These are phyloP conservation scores for Chaetomiaceae sp. DNA, from an alignment of 2,329 filamentous ascomycete genomes.

Conservation along the genomic window DNA sequence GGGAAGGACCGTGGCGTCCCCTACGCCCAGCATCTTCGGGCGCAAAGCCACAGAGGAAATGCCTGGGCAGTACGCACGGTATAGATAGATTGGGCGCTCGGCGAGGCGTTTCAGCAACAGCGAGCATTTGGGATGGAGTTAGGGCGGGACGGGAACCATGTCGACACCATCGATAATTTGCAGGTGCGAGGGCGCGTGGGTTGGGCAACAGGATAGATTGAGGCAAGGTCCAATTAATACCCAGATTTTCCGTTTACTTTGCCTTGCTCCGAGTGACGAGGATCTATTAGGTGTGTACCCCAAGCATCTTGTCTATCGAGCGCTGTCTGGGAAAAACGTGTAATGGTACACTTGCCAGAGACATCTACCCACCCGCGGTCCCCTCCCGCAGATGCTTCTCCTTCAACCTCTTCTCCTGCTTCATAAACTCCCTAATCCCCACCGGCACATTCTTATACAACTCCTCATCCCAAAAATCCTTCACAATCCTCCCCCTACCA, in stretches of 20 bases:
- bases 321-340: neutral
- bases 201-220: neutral
- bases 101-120: neutral
- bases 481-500: conserved; percentile 38
- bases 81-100: neutral
- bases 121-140: conserved; percentile 13
- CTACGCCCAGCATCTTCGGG: neutral
- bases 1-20: neutral
- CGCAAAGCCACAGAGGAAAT: neutral
- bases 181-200: neutral
- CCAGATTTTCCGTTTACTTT: neutral
- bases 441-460: conserved; percentile 80
- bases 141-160: neutral
- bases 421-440: conserved; percentile 96
- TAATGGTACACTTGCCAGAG: neutral
- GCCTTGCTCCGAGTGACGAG: neutral
- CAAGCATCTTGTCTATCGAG: conserved; percentile 6
- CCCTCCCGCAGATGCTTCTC: conserved; percentile 62
- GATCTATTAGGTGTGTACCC: conserved; percentile 4
- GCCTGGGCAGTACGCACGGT: neutral
- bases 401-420: conserved; percentile 85
- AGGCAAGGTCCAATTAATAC: neutral
- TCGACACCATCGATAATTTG: neutral
- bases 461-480: conserved; percentile 58
- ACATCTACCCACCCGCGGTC: conserved; percentile 39